A percentile compares a stretch with the other conserved stretches of the same genome.
Evolutionary conservation across 495 filamentous ascomycete species (phyloP).

Genomic region (Tuber brumale): DNA sequence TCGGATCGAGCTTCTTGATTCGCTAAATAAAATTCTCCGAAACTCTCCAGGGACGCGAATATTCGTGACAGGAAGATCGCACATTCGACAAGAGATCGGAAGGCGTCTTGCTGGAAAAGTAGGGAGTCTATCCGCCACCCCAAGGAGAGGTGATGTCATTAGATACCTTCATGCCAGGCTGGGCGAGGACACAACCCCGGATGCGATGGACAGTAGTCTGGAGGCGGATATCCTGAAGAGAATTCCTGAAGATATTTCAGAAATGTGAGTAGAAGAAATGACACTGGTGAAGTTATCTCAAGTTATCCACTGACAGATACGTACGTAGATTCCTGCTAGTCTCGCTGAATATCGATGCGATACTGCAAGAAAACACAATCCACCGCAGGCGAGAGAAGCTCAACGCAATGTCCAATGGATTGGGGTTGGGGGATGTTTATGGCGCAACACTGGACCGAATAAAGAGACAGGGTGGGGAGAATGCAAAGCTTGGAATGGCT

Average conservation of each 20-base stretch:
- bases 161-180: neutral
- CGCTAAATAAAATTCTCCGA: neutral
- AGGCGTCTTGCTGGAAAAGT: neutral
- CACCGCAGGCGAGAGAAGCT: neutral
- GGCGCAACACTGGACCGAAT: neutral
- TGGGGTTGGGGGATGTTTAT: neutral
- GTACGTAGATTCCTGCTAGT: neutral
- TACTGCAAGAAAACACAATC: neutral
- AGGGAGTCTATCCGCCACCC: neutral
- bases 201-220: neutral
- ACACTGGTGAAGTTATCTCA: neutral
- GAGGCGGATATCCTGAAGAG: neutral
- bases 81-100: neutral
- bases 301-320: neutral
- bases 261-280: neutral
- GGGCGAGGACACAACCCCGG: neutral
- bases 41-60: neutral
- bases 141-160: neutral
- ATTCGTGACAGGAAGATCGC: neutral
- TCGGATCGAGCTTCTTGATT: neutral
- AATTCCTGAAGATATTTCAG: neutral
- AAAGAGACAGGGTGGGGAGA: neutral
- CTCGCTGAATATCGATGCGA: neutral
- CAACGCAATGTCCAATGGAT: neutral
- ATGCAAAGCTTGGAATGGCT: neutral